Evolutionary conservation across 352 stramenopile genomes (phyloP), one percentile per base, ranked within the genome.

Genomic region (Globisporangium megalacanthum): DNA sequence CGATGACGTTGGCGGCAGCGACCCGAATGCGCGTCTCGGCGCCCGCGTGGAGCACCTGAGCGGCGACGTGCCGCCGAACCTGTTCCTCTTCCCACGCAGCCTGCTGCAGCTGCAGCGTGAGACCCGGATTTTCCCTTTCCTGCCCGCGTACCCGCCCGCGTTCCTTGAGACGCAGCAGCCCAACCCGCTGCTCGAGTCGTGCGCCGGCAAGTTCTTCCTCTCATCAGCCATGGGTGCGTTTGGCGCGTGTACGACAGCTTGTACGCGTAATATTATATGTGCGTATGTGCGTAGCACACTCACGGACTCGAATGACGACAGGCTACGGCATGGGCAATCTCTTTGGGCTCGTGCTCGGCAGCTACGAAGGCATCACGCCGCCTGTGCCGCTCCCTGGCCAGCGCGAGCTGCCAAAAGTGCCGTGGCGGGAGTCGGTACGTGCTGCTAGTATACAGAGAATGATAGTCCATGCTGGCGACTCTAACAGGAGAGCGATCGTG

Each of bases 361-460:
- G 81, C 61, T 94, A 94, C 66, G 83, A 94, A 75, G 78, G 81
- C 35, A 94, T 94, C 64, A 90, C 83, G 49, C 83, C 83, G 20
- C 83, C 83, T 4, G 73, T 94, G 39, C 81, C 81, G 15, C 64
- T 94, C 20, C 83, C 83, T 7, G 83, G 83, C n/a, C 83, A 94
- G 63, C 69, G 83, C 42, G 83, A 90, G 35, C 56, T 89, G 49
- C 83, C 83, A 6, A 92, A 92, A 68, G 78, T 90, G 31, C 83
- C 83, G 25, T 90, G 76, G 75, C 69, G 69, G 20, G 83, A 94
- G 62, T 81, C 79, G 59, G 82, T 92, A 59, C 35, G 72, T 70
- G 11, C 11, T 49, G 44, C 19, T 31, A 8, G n/a, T n/a, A n/a
- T n/a, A n/a, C n/a, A n/a, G n/a, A n/a, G n/a, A n/a, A n/a, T n/a